Conservation (phyloP, 768 basidiomycete species). For the Lactarius hatsudake region DNA sequence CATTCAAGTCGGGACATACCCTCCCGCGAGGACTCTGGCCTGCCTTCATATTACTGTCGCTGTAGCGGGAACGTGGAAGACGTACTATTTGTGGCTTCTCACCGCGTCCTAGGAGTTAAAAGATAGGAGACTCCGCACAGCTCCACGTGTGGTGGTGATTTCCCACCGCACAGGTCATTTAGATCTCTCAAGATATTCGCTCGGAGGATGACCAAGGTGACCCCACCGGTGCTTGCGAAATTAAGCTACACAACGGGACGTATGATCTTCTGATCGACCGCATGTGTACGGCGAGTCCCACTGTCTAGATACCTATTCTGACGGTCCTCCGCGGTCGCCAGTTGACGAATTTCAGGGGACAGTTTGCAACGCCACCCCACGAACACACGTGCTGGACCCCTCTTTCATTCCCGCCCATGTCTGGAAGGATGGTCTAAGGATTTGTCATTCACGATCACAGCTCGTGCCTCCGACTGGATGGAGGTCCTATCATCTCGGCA, state of each 20-base stretch:
- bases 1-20: neutral
- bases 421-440: slow-evolving; percentile 11
- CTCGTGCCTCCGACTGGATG: slow-evolving; percentile 8
- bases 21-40: neutral
- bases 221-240: neutral
- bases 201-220: slow-evolving; percentile 4
- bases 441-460: slow-evolving; percentile 10
- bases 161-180: neutral
- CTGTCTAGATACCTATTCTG: neutral
- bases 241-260: neutral
- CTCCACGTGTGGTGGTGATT: slow-evolving; percentile 17
- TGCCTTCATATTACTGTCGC: slow-evolving; percentile 8
- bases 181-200: neutral
- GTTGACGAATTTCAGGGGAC: neutral
- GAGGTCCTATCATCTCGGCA: slow-evolving; percentile 14
- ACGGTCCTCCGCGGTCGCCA: neutral
- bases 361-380: neutral
- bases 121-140: slow-evolving; percentile 12
- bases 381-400: slow-evolving; percentile 15
- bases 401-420: slow-evolving; percentile 19
- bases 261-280: slow-evolving; percentile 15
- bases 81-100: neutral
- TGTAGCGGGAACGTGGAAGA: neutral
- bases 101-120: slow-evolving; percentile 13
- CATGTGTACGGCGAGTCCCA: slow-evolving; percentile 5